These are phyloP conservation scores for Oryza longistaminata DNA, from an alignment of 176 grass and related monocot genomes.

Conservation along the genomic window DNA sequence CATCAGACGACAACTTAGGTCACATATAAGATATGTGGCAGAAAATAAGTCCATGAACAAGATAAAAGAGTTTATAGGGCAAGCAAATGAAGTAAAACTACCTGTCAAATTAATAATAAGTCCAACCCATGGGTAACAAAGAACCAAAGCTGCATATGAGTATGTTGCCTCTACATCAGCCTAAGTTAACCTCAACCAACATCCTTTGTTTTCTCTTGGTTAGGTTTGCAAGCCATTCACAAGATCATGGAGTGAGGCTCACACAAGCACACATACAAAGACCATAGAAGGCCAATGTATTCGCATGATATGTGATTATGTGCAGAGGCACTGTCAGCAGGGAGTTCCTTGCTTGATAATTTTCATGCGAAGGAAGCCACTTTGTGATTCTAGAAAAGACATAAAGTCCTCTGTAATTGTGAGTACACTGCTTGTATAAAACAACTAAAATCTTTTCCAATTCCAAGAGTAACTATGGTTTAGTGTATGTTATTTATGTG, in stretches of 20 bases:
- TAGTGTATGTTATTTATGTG: not conserved
- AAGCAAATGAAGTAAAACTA: slow-evolving; percentile 31
- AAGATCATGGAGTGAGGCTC: slow-evolving; percentile 11
- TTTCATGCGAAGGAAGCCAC: slow-evolving; percentile 6
- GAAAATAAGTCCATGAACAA: slow-evolving; percentile 16
- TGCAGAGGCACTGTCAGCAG: not conserved
- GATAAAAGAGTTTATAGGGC: not conserved
- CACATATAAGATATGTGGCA: slow-evolving; percentile 19
- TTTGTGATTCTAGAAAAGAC: not conserved
- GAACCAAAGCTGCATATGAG: not conserved
- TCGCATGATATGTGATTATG: not conserved
- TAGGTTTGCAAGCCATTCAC: not conserved
- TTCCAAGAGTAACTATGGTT: not conserved
- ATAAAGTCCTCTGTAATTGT: not conserved
- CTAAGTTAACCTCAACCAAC: not conserved
- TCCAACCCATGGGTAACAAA: not conserved
- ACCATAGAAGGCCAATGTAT: not conserved
- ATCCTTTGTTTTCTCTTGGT: not conserved
- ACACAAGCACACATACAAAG: not conserved
- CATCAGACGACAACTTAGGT: slow-evolving; percentile 23
- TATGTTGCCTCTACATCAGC: slow-evolving; percentile 7
- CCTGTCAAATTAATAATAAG: not conserved
- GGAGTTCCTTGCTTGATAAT: not conserved
- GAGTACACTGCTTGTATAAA: slow-evolving; percentile 25
- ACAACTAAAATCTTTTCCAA: not conserved